phyloP scores from a whole-genome alignment of 1,284 basidiomycete genomes.

The Tilletia indica region DNA sequence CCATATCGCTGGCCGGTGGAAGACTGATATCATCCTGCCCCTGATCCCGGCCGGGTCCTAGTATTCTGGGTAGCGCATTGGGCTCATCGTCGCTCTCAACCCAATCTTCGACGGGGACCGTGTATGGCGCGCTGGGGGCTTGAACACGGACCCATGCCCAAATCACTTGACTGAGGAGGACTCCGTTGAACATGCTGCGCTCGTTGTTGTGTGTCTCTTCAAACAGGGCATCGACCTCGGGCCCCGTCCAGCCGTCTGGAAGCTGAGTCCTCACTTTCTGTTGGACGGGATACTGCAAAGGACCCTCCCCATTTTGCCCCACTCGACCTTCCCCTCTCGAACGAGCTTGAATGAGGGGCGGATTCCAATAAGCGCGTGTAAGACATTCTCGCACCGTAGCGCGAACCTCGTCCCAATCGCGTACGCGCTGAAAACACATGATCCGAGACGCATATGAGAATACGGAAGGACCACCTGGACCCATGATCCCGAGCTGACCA shows the following conservation, averaged over 20 bases:
- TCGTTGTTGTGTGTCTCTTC: background rate
- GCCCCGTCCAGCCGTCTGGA: background rate
- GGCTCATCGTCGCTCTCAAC: background rate
- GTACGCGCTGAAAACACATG: slow-evolving; percentile 3
- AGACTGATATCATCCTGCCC: background rate
- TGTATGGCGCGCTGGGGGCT: slow-evolving; percentile 9
- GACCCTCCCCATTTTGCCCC: background rate
- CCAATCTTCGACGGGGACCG: slow-evolving; percentile 1
- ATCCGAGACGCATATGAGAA: background rate
- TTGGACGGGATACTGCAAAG: no score
- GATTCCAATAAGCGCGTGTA: background rate
- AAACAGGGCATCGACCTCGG: background rate
- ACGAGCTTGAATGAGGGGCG: background rate
- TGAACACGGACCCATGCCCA: slow-evolving; percentile 13
- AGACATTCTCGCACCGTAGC: slow-evolving; percentile 13
- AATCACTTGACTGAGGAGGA: background rate
- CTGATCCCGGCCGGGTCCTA: background rate
- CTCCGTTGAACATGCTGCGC: background rate
- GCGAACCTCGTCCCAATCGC: slow-evolving; percentile 7
- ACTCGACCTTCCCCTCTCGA: background rate
- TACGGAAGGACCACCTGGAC: background rate
- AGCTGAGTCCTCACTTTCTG: background rate
- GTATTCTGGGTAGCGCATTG: no score
- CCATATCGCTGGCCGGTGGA: background rate
- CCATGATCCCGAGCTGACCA: background rate